These are phyloP conservation scores for Cinnamomum micranthum DNA, from an alignment of 164 flowering plant species.

Conservation along the genomic window DNA sequence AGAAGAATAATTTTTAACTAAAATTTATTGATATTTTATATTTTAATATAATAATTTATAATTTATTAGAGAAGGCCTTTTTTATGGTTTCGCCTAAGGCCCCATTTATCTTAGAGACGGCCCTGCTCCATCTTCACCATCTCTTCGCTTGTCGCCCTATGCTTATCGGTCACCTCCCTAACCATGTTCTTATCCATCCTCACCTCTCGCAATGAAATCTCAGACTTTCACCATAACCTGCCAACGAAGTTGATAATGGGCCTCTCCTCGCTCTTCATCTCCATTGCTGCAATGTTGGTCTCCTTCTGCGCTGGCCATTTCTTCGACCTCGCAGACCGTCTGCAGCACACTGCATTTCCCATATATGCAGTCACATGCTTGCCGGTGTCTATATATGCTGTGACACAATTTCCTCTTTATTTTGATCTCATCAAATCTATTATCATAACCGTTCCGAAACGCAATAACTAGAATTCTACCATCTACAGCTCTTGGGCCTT, in stretches of 20 bases:
- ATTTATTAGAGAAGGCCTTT: no score
- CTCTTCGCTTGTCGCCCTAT: slow-evolving; percentile 21
- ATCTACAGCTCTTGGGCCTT: not conserved
- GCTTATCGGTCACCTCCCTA: slow-evolving; percentile 21
- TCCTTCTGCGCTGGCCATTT: slow-evolving; percentile 27
- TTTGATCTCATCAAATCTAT: not conserved
- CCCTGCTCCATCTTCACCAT: slow-evolving; percentile 18
- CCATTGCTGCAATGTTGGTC: slow-evolving; percentile 22
- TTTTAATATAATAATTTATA: no score
- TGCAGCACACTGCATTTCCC: slow-evolving; percentile 3
- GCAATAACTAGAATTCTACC: not conserved
- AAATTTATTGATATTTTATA: no score
- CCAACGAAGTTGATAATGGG: slow-evolving; percentile 17
- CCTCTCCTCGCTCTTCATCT: slow-evolving; percentile 21
- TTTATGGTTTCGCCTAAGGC: no score
- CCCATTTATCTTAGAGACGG: no score
- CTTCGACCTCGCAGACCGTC: slow-evolving; percentile 19
- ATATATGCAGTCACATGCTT: no score
- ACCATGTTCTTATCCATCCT: slow-evolving; percentile 23
- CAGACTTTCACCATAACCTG: slow-evolving; percentile 7
- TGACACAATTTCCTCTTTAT: slow-evolving; percentile 4
- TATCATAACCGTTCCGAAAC: not conserved
- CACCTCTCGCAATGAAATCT: slow-evolving; percentile 19
- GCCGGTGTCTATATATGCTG: not conserved
- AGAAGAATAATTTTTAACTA: no score